phyloP scores from a whole-genome alignment of 139 green algal genomes.

The Desmodesmus armatus region DNA sequence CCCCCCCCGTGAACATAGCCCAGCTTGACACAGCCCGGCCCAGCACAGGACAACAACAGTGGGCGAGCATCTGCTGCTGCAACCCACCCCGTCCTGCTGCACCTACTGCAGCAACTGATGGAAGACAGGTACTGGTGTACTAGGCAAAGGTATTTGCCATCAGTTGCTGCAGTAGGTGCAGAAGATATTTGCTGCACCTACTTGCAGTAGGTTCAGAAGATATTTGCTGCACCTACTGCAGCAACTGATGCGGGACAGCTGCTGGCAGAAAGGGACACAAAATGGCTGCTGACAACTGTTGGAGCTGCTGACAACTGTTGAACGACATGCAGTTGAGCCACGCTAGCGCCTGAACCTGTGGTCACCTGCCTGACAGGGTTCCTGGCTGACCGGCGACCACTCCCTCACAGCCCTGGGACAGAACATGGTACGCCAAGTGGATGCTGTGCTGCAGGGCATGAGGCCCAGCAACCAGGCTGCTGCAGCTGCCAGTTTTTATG shows the following conservation, averaged over 20 bases:
- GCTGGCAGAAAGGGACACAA: not conserved
- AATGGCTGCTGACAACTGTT: not conserved
- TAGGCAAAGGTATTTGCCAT: too few relatives aligned
- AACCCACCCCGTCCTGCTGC: too few relatives aligned
- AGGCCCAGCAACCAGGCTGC: not conserved
- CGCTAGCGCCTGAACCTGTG: not conserved
- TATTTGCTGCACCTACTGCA: too few relatives aligned
- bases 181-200: too few relatives aligned
- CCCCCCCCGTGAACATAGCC: too few relatives aligned
- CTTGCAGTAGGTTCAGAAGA: not conserved
- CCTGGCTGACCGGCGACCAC: not conserved
- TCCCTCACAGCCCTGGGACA: not conserved
- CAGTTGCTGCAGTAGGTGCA: too few relatives aligned
- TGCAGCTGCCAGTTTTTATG: too few relatives aligned
- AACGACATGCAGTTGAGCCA: not conserved
- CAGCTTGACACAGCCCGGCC: too few relatives aligned
- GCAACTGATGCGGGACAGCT: not conserved
- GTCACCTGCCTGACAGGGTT: slow-evolving; percentile 8
- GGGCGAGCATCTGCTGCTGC: too few relatives aligned
- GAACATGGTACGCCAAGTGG: slow-evolving; percentile 6
- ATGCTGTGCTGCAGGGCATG: not conserved
- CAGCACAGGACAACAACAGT: too few relatives aligned
- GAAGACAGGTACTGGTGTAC: too few relatives aligned
- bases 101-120: too few relatives aligned
- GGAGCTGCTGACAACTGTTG: not conserved